Evolutionary conservation across 176 grass and related monocot genomes (phyloP), one percentile per base, ranked within the genome.

Genomic region (Rhynchospora breviuscula): DNA sequence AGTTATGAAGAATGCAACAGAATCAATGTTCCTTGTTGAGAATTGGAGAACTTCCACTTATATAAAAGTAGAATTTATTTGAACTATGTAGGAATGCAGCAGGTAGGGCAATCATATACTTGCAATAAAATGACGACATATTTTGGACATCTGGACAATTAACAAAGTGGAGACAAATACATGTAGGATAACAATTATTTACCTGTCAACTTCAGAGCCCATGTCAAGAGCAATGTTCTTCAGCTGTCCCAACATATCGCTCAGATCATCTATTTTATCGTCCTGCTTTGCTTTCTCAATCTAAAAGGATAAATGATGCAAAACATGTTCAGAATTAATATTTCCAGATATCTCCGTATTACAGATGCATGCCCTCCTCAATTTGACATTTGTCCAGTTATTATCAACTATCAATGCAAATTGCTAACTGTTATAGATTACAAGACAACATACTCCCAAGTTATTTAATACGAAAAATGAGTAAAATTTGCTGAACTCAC

Each of bases 151-250:
- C 31, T 14, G 13, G 64, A 35, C 9, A 51, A 22, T 8, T 58
- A 80, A 63, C 9, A 18, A 35, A 59, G 9, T 44, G 11, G 12
- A 29, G 17, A 11, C 59, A 63, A 67, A 85, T 67, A 35, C 78
- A 63, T 25, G 10, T 63, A 57, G 62, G 35, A 15, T 18, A 77
- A 56, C 7, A 17, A 67, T 65, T 53, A 82, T 82, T 82, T 88
- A 95, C 93, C 84, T 90, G 33, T 89, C 88, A 81, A 95, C 86
- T 84, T 95, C 93, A 73, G 82, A 86, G 72, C 93, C 88, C 93
- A 95, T 95, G 83, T 92, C 93, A 11, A 95, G 82, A 53, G 90
- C 88, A 82, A 95, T 95, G 68, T 75, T 88, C 88, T 95, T 92
- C 22, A 95, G 83, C 45, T 89, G 67, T 75, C 86, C 90, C 85